Percentiles rank a stretch among this genome's conserved stretches.
Evolutionary conservation across 108 stramenopile species (phyloP).

Genomic region (Cyclotella baltica): DNA sequence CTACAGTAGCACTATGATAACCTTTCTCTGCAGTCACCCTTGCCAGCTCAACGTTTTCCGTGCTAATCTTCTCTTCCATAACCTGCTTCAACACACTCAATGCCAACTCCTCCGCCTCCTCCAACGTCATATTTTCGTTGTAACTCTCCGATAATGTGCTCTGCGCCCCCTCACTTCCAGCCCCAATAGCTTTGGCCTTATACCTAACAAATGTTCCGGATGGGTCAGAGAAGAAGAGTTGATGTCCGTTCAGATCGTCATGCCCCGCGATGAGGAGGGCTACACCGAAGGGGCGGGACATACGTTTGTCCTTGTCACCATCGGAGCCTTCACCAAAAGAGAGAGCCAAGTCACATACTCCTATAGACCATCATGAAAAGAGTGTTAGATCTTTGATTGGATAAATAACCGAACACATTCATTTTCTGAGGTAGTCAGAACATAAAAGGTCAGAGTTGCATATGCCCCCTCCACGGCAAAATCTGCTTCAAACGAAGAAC

Average conservation of each 20-base stretch:
- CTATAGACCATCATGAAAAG: conserved; percentile 34
- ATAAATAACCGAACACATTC: no score
- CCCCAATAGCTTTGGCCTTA: conserved; percentile 99
- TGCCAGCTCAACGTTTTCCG: conserved; percentile 96
- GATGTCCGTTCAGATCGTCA: conserved; percentile 93
- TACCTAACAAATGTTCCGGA: conserved; percentile 97
- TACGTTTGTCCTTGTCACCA: conserved; percentile 93
- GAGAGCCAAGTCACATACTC: conserved; percentile 98
- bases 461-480: no score
- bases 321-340: conserved; percentile 97
- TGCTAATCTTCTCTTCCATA: conserved; percentile 99
- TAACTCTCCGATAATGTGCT: conserved; percentile 94
- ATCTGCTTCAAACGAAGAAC: no score
- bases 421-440: no score
- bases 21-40: conserved; percentile 91
- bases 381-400: no score
- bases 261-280: conserved; percentile 97
- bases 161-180: conserved; percentile 97
- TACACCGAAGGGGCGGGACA: conserved; percentile 99
- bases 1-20: conserved; percentile 85
- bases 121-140: conserved; percentile 91
- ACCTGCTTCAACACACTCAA: conserved; percentile 96
- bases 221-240: conserved; percentile 98
- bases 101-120: conserved; percentile 95
- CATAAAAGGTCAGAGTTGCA: no score